A percentile compares a stretch with the other conserved stretches of the same genome.
Conservation (phyloP, 768 basidiomycete genomes). For the Trametes elegans region DNA sequence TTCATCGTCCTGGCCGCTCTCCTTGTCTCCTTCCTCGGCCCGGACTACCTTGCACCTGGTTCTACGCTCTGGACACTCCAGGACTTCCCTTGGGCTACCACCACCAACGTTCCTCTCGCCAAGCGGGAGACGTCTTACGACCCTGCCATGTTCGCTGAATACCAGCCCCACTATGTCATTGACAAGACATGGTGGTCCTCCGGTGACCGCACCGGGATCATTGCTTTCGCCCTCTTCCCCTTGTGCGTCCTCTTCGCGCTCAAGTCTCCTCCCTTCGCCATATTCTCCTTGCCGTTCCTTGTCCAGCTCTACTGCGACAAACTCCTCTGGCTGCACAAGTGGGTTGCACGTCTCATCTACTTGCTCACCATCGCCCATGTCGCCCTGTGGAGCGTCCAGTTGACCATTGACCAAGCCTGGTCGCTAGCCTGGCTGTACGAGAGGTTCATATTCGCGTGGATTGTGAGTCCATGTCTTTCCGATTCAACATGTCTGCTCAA, state of each 20-base stretch:
- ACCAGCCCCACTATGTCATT: slow-evolving; percentile 57
- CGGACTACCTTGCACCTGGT: slow-evolving; percentile 63
- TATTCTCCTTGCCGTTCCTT: slow-evolving; percentile 61
- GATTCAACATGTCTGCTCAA: neutral
- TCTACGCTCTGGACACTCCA: slow-evolving; percentile 39
- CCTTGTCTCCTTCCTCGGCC: slow-evolving; percentile 53
- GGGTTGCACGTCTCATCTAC: slow-evolving; percentile 72
- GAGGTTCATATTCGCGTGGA: slow-evolving; percentile 63
- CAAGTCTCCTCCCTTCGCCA: slow-evolving; percentile 68
- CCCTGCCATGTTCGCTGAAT: slow-evolving; percentile 35
- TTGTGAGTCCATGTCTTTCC: slow-evolving; percentile 33
- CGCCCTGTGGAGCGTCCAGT: slow-evolving; percentile 66
- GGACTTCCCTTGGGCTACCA: slow-evolving; percentile 29
- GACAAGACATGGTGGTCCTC: slow-evolving; percentile 70
- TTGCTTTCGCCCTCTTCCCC: slow-evolving; percentile 71
- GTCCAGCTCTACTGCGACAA: slow-evolving; percentile 75
- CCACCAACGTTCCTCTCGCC: slow-evolving; percentile 21
- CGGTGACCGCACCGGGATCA: slow-evolving; percentile 62
- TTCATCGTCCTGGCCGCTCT: slow-evolving; percentile 44
- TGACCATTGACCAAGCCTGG: slow-evolving; percentile 51
- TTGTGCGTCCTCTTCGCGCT: slow-evolving; percentile 69
- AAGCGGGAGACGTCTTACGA: slow-evolving; percentile 26
- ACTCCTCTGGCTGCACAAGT: slow-evolving; percentile 66
- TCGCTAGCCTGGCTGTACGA: slow-evolving; percentile 55
- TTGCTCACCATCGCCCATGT: slow-evolving; percentile 59